Conservation (phyloP, 1,139 yeast species). For the Zygosaccharomyces pseudobailii region DNA sequence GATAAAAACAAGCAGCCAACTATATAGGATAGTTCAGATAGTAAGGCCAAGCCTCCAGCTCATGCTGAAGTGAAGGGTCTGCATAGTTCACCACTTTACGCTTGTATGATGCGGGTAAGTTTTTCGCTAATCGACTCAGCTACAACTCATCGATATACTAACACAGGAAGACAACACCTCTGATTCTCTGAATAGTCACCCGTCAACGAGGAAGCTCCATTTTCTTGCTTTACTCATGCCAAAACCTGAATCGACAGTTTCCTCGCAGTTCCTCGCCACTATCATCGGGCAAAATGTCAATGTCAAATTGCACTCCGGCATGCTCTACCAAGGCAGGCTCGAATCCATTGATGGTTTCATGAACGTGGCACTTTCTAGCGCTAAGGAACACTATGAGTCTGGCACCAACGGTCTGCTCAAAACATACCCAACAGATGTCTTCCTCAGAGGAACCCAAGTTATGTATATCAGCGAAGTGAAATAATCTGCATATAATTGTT, state of each 20-base stretch:
- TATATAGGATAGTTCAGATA: no score
- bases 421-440: slow-evolving; percentile 75
- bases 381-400: slow-evolving; percentile 50
- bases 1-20: no score
- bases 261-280: slow-evolving; percentile 75
- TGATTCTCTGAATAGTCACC: background rate
- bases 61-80: no score
- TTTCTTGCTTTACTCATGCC: background rate
- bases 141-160: background rate
- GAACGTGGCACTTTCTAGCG: slow-evolving; percentile 83
- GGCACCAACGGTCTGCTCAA: slow-evolving; percentile 52
- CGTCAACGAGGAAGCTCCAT: background rate
- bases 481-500: slow-evolving; percentile 7
- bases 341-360: slow-evolving; percentile 95
- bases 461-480: slow-evolving; percentile 40
- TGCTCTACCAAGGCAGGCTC: slow-evolving; percentile 69
- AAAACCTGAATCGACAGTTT: slow-evolving; percentile 26
- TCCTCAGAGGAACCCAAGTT: slow-evolving; percentile 92
- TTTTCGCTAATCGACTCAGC: background rate
- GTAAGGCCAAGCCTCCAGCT: no score
- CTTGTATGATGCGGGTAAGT: background rate
- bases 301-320: slow-evolving; percentile 83
- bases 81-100: no score
- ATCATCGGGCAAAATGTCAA: slow-evolving; percentile 76
- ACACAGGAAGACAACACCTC: background rate